Evolutionary conservation across 345 rosid genomes (phyloP).

Genomic region (Citrus maxima): DNA sequence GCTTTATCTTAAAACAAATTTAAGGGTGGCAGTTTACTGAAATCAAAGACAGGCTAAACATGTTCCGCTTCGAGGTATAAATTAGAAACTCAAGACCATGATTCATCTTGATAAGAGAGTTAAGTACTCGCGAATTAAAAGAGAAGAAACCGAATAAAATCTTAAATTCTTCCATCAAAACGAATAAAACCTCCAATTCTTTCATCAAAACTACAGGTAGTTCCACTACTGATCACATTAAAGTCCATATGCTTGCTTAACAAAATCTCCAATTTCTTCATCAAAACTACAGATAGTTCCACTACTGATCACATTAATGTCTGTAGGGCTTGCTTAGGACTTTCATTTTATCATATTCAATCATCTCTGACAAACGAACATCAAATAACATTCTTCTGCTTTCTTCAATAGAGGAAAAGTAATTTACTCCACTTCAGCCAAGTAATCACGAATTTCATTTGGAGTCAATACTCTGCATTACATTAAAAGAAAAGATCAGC

Average conservation of each 20-base stretch:
- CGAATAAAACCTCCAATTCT: background rate
- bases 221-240: background rate
- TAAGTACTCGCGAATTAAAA: background rate
- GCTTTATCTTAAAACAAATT: no score
- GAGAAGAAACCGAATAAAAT: background rate
- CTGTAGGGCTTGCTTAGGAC: constrained; percentile 1
- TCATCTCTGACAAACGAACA: background rate
- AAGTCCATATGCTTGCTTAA: background rate
- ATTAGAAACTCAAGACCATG: no score
- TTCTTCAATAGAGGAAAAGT: background rate
- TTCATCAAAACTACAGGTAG: background rate
- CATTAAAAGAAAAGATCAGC: background rate
- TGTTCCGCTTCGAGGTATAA: no score
- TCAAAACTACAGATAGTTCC: background rate
- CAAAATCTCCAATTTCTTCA: background rate
- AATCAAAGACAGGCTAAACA: no score
- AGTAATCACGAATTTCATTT: constrained; percentile 67
- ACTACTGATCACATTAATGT: background rate
- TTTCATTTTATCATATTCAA: constrained; percentile 1
- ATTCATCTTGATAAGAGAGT: background rate
- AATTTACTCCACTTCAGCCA: constrained; percentile 60
- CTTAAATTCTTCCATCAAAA: background rate
- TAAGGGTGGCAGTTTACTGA: no score
- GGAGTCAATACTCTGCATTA: constrained; percentile 68
- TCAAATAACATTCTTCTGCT: background rate